Evolutionary conservation across 2,329 filamentous ascomycete genomes (phyloP).

Genomic region (Ploettnerulaceae sp.): DNA sequence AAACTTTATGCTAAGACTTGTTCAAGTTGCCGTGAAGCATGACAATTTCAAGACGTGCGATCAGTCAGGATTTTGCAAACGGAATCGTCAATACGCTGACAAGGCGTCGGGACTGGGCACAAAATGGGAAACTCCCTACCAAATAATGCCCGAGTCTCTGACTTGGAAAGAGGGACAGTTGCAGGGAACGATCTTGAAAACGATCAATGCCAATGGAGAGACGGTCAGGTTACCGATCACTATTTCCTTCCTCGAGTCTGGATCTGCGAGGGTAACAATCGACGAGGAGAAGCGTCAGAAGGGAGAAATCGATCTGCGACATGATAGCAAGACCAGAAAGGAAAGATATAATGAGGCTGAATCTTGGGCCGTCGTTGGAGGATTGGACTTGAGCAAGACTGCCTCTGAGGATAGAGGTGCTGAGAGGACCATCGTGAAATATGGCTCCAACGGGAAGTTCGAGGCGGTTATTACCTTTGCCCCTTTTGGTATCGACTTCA

Average conservation of each 20-base stretch:
- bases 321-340: slow-evolving; percentile 79
- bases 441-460: slow-evolving; percentile 70
- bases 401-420: slow-evolving; percentile 65
- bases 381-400: slow-evolving; percentile 64
- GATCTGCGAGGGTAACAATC: slow-evolving; percentile 78
- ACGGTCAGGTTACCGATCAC: slow-evolving; percentile 76
- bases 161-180: slow-evolving; percentile 76
- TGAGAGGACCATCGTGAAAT: slow-evolving; percentile 68
- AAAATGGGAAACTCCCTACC: slow-evolving; percentile 76
- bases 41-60: slow-evolving; percentile 96
- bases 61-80: slow-evolving; percentile 95
- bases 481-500: slow-evolving; percentile 83
- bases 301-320: slow-evolving; percentile 80
- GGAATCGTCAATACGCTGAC: slow-evolving; percentile 88
- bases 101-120: slow-evolving; percentile 58
- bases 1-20: slow-evolving; percentile 12
- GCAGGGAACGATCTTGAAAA: slow-evolving; percentile 77
- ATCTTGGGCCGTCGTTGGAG: slow-evolving; percentile 81
- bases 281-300: slow-evolving; percentile 90
- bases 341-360: slow-evolving; percentile 92
- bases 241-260: slow-evolving; percentile 84
- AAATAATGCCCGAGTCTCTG: slow-evolving; percentile 65
- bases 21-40: slow-evolving; percentile 77
- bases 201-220: slow-evolving; percentile 58
- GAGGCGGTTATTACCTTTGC: slow-evolving; percentile 79